A percentile compares a stretch with the other conserved stretches of the same genome.
Conservation (phyloP, 768 basidiomycete genomes). For the Hypholoma sublateritium region DNA sequence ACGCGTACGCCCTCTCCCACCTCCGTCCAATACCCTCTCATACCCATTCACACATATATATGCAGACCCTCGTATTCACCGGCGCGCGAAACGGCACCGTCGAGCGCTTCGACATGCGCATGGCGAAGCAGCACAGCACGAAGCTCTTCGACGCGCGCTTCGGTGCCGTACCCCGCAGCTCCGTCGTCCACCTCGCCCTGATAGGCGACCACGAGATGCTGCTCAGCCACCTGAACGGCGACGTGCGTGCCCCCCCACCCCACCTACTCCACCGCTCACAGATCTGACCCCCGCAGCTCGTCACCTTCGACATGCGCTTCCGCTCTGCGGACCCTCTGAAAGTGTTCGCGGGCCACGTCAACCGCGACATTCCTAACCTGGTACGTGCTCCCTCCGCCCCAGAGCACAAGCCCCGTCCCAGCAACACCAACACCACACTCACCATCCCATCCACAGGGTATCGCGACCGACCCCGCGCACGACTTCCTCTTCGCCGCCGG, state of each 20-base stretch:
- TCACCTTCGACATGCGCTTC: conserved; percentile 64
- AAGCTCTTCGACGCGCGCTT: conserved; percentile 41
- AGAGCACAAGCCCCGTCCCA: neutral
- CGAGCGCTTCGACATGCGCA: conserved; percentile 56
- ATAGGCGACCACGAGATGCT: conserved; percentile 54
- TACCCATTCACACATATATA: neutral
- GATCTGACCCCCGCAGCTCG: conserved; percentile 41
- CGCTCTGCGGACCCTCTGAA: conserved; percentile 40
- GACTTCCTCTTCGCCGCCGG: conserved; percentile 70
- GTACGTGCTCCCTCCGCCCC: conserved; percentile 35
- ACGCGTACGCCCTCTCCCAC: conserved; percentile 33
- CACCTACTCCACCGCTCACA: neutral
- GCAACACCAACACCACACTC: neutral
- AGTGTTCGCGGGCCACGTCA: conserved; percentile 56
- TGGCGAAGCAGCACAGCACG: conserved; percentile 32
- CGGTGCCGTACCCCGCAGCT: conserved; percentile 30
- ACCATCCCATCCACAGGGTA: conserved; percentile 43
- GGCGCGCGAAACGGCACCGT: conserved; percentile 63
- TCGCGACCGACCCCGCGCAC: conserved; percentile 54
- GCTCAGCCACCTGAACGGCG: conserved; percentile 57
- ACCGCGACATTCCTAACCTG: conserved; percentile 47
- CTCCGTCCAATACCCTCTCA: neutral
- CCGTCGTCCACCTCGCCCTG: conserved; percentile 54
- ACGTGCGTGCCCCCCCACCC: conserved; percentile 37
- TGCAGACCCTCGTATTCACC: conserved; percentile 50